phyloP scores from a whole-genome alignment of 2,329 filamentous ascomycete species.

The Talaromyces amestolkiae region DNA sequence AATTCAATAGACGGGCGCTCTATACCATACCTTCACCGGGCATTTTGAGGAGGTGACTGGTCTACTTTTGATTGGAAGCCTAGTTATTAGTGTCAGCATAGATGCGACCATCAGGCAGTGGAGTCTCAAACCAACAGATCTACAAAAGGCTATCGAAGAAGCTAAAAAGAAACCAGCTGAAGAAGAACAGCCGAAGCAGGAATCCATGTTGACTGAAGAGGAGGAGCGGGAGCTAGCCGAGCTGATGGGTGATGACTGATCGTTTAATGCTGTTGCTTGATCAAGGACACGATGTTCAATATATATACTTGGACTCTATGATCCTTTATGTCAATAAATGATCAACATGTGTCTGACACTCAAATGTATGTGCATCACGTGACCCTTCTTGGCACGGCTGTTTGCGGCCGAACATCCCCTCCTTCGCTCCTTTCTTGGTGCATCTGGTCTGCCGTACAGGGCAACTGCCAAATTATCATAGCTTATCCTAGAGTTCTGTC shows the following conservation, averaged over 20 bases:
- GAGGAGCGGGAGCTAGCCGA: conserved; percentile 92
- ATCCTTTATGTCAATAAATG: too few relatives aligned
- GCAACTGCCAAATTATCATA: background rate
- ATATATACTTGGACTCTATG: background rate
- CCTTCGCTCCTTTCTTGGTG: background rate
- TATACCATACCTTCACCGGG: conserved; percentile 72
- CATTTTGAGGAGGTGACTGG: conserved; percentile 94
- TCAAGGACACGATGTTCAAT: background rate
- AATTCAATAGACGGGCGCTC: conserved; percentile 58
- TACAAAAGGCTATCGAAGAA: conserved; percentile 58
- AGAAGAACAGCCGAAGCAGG: conserved; percentile 46
- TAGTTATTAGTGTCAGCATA: conserved; percentile 77
- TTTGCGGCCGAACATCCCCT: conserved; percentile 5
- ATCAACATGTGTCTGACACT: too few relatives aligned
- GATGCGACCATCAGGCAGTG: conserved; percentile 85
- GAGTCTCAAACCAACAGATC: conserved; percentile 64
- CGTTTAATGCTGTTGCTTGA: background rate
- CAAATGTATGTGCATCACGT: background rate
- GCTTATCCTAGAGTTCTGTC: background rate
- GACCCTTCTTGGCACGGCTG: background rate
- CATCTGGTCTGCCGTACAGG: background rate
- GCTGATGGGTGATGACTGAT: conserved; percentile 66
- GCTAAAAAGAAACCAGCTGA: conserved; percentile 44
- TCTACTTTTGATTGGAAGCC: conserved; percentile 60
- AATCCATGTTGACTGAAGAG: conserved; percentile 70